These are phyloP conservation scores for Achlya hypogyna DNA, from an alignment of 352 stramenopile species.

Conservation along the genomic window DNA sequence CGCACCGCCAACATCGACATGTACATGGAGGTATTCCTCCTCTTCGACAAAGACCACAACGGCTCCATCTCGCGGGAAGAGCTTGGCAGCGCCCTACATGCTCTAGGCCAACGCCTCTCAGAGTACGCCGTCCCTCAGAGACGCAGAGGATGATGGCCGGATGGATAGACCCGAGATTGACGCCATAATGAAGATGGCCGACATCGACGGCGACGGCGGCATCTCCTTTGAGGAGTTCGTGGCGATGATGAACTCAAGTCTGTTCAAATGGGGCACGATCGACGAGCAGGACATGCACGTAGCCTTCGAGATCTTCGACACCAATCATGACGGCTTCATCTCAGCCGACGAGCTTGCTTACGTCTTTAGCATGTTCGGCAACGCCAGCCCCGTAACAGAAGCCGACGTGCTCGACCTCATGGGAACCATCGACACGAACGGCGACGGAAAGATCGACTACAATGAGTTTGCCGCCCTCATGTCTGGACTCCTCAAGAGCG, in stretches of 20 bases:
- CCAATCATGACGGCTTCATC: constrained; percentile 63
- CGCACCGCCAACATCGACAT: constrained; percentile 72
- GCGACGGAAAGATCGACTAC: constrained; percentile 81
- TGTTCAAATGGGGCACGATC: constrained; percentile 49
- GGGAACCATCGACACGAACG: constrained; percentile 62
- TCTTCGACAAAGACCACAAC: constrained; percentile 71
- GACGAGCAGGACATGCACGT: constrained; percentile 45
- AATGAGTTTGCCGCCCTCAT: constrained; percentile 48
- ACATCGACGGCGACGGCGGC: constrained; percentile 55
- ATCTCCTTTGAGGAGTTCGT: constrained; percentile 77
- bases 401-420: constrained; percentile 56
- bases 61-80: constrained; percentile 58
- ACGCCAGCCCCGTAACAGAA: constrained; percentile 31
- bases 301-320: constrained; percentile 62
- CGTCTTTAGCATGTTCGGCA: constrained; percentile 50
- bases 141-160: neutral
- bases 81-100: constrained; percentile 37
- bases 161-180: constrained; percentile 42
- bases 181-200: constrained; percentile 57
- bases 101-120: constrained; percentile 46
- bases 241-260: constrained; percentile 60
- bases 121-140: constrained; percentile 21
- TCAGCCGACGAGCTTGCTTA: constrained; percentile 51
- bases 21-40: constrained; percentile 64
- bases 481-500: neutral